Evolutionary conservation across 2,329 filamentous ascomycete genomes (phyloP), one percentile per base, ranked within the genome.

Genomic region (Neonectria sp.): DNA sequence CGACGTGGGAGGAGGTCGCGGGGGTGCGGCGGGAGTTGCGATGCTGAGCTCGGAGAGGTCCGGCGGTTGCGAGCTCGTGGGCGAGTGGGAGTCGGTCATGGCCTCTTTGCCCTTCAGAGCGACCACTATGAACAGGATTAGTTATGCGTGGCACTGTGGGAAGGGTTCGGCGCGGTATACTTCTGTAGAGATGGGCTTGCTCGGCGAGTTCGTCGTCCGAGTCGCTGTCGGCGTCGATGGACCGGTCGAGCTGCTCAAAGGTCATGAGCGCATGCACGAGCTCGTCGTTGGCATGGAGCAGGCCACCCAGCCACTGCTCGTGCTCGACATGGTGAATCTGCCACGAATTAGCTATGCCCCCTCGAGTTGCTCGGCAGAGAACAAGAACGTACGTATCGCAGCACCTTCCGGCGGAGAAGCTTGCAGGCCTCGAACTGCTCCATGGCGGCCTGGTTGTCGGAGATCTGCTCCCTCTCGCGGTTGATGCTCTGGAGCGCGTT

Each of bases 261-360:
- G 95, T 93, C 89, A 97, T 97, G 64, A 99, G 86, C 2, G 95
- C 94, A 68, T 92, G 92, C 46, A 98, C 93, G n/a, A 99, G 91
- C 80, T 97, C 93, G 75, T 99, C 96, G 76, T 99, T 98, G 71
- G 95, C 95, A 76, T 96, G 94, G 21, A 99, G 90, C 5, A 99
- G 86, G 68, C 94, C 92, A 48, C 95, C 96, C 9, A 99, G 91
- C 86, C 93, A 98, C 76, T 98, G 91, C 77, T 98, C 95, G 9
- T 91, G 92, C 78, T 97, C 94, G 13, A 98, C 92, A 57, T 95
- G 88, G 77, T 98, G 94, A 70, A 98, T 97, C 89, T 91, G 62
- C 40, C n/a, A 6, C 7, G 15, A 17, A 40, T 40, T 8, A 40
- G 37, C 15, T 40, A 6, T 40, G 37, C 15, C 17, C 2, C 2